phyloP scores from a whole-genome alignment of 306 rosid species.

The Cucurbita ficifolia region DNA sequence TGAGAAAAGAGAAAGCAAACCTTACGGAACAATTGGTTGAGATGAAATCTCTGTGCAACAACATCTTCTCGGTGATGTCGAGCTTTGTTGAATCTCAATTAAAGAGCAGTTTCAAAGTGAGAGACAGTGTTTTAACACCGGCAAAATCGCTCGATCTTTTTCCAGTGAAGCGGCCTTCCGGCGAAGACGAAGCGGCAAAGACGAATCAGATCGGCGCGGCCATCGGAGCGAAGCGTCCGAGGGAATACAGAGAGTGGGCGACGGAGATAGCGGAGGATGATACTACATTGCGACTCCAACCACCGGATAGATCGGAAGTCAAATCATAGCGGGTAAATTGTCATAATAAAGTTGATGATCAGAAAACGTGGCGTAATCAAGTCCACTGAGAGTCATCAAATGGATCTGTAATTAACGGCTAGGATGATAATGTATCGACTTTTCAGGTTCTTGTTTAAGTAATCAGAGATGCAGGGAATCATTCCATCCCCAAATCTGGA shows the following conservation, averaged over 20 bases:
- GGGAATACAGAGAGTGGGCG: constrained; percentile 19
- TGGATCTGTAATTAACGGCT: constrained; percentile 38
- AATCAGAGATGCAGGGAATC: background rate
- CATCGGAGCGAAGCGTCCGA: constrained; percentile 44
- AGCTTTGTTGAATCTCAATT: constrained; percentile 25
- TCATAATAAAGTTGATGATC: constrained; percentile 13
- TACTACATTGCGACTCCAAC: constrained; percentile 30
- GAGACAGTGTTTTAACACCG: constrained; percentile 21
- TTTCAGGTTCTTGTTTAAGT: background rate
- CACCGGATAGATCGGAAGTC: constrained; percentile 16
- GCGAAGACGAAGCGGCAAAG: constrained; percentile 9
- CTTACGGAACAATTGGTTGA: constrained; percentile 56
- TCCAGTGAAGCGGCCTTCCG: constrained; percentile 28
- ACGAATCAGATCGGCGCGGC: constrained; percentile 40
- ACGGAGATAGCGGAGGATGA: constrained; percentile 21
- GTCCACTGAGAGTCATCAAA: constrained; percentile 22
- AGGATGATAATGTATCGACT: background rate
- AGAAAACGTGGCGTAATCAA: constrained; percentile 38
- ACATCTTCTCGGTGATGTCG: constrained; percentile 52
- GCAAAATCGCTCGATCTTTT: constrained; percentile 39
- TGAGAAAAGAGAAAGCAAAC: constrained; percentile 54
- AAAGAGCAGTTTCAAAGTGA: constrained; percentile 17
- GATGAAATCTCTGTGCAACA: constrained; percentile 63
- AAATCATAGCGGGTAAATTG: constrained; percentile 49
- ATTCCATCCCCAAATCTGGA: background rate